Conservation (phyloP, 768 basidiomycete genomes). For the Termitomyces sp. region DNA sequence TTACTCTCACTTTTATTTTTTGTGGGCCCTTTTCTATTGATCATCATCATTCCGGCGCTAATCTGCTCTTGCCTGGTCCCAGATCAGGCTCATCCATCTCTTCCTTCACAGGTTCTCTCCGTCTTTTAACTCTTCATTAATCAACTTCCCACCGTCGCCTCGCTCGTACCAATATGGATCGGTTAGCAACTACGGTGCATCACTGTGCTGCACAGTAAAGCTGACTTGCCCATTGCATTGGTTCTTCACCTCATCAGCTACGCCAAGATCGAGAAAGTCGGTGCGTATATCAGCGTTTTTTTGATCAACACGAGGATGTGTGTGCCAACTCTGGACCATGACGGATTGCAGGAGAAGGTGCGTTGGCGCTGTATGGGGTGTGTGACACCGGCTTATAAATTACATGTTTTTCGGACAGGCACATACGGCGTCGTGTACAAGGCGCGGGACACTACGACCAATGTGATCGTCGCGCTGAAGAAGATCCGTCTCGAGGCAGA, state of each 20-base stretch:
- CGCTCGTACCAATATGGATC: constrained; percentile 37
- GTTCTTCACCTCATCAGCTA: constrained; percentile 54
- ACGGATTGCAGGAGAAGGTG: constrained; percentile 48
- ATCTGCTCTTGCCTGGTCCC: background rate
- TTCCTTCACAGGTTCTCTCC: constrained; percentile 15
- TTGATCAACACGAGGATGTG: constrained; percentile 5
- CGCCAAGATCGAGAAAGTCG: constrained; percentile 97
- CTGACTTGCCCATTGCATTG: constrained; percentile 16
- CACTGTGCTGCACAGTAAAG: constrained; percentile 13
- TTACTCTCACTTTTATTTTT: constrained; percentile 18
- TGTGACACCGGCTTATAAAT: constrained; percentile 13
- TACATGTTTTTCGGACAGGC: constrained; percentile 46
- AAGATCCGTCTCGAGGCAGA: constrained; percentile 98
- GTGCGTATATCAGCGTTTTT: constrained; percentile 52
- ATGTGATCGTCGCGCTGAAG: constrained; percentile 92
- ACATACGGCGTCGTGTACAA: constrained; percentile 99
- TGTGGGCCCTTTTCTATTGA: constrained; percentile 21
- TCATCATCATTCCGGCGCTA: constrained; percentile 1
- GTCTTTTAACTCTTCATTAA: constrained; percentile 12
- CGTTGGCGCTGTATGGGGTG: constrained; percentile 16
- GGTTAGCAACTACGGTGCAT: constrained; percentile 31
- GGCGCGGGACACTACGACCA: constrained; percentile 77
- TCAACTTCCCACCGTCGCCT: constrained; percentile 1
- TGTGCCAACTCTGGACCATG: constrained; percentile 6
- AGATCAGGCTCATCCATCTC: constrained; percentile 18